These are phyloP conservation scores for Syzygium syzygioides DNA, from an alignment of 441 rosid species.

Conservation along the genomic window DNA sequence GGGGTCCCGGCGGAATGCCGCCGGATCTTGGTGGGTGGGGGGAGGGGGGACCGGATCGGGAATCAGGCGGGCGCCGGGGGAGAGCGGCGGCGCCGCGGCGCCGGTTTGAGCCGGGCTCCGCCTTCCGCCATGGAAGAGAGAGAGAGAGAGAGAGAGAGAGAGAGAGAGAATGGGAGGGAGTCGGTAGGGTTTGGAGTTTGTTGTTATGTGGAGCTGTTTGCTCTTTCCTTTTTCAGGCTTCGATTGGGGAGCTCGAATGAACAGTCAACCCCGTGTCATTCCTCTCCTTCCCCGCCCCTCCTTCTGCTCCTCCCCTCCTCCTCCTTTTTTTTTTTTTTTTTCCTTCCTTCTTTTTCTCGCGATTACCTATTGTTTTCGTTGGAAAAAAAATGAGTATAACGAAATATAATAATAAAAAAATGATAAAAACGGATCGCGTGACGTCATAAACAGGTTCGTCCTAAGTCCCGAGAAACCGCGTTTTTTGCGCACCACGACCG, in stretches of 20 bases:
- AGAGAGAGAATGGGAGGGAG: neutral
- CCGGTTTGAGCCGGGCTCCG: neutral
- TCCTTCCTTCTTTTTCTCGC: neutral
- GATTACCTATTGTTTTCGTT: neutral
- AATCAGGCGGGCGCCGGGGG: neutral
- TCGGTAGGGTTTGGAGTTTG: conserved; percentile 12
- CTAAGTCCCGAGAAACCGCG: neutral
- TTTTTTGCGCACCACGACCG: neutral
- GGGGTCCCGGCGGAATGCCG: neutral
- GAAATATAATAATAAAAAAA: neutral
- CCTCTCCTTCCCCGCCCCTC: neutral
- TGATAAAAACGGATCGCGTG: neutral
- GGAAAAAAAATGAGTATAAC: neutral
- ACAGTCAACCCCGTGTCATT: neutral
- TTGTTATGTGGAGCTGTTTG: neutral
- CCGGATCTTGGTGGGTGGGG: neutral
- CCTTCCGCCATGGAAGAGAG: neutral
- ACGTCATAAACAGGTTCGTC: neutral
- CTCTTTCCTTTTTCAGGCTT: neutral
- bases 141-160: neutral
- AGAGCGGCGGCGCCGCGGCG: neutral
- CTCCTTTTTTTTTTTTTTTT: neutral
- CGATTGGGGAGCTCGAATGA: neutral
- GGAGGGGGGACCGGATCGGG: conserved; percentile 13
- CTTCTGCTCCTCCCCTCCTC: neutral